Base-by-base conservation (phyloP, 352 stramenopile species). In the Plasmopara halstedii region DNA sequence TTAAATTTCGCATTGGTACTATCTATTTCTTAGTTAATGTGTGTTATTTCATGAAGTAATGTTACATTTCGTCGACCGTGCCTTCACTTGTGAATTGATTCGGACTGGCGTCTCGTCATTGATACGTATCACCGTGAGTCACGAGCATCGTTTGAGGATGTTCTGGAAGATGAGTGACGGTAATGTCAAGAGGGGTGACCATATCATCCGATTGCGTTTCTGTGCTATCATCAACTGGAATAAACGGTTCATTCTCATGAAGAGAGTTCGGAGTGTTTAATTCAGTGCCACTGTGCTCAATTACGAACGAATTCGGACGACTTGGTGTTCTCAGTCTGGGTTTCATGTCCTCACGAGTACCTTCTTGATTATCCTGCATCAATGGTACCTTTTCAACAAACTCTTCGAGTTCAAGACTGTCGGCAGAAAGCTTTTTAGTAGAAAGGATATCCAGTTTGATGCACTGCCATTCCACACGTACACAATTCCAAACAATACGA, bases 391-490 rank as follows among this genome's bases (percentile, higher is more conserved):
- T 71, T 31, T 82, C 73, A 6, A 76, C 38, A 7, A 65, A 65
- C 32, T 74, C 49, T 26, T 76, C 59, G 0, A 85, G 58, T 46
- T 78, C 60, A 39, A 65, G 50, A 19, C 39, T 62, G 48, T 80
- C 69, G 4, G 57, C 57, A 7, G 69, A 83, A 17, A 76, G 54
- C 46, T 83, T 86, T 49, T 85, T 83, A 15, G 11, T 64, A 14
- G 56, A 62, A 3, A 85, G 49, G 26, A 81, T 77, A 23, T 88
- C 72, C 17, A 86, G 58, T 58, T 92, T 88, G 26, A 94, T 85
- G 50, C 70, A 86, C 58, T 98, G 85, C 80, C 81, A 94, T 58
- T 98, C 92, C 11, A 98, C 73, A 19, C 92, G 84, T 23, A 98
- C 67, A 43, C 90, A 94, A 44, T 96, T 95, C 92, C 92, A 98